A percentile compares a stretch with the other conserved stretches of the same genome.
These are phyloP conservation scores for Pichia terricola DNA, from an alignment of 1,139 yeast genomes.

Conservation along the genomic window DNA sequence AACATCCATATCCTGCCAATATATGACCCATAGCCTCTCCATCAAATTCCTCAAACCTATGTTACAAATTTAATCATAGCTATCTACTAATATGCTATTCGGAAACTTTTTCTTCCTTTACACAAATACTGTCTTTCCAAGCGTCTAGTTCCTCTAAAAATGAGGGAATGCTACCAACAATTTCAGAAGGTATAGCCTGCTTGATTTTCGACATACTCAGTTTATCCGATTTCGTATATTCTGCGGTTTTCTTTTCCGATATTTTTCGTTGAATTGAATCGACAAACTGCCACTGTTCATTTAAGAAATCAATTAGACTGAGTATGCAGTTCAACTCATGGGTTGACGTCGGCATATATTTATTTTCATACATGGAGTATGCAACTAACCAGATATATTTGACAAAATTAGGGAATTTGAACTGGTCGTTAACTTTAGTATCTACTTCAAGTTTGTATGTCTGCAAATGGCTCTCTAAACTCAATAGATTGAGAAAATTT, in stretches of 20 bases:
- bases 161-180: constrained; percentile 31
- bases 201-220: constrained; percentile 13
- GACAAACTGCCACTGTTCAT: constrained; percentile 16
- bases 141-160: constrained; percentile 29
- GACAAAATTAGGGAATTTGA: constrained; percentile 70
- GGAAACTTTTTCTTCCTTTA: too few species aligned
- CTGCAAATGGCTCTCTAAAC: constrained; percentile 51
- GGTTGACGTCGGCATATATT: too few species aligned
- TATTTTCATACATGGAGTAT: constrained; percentile 30
- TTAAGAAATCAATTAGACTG: constrained; percentile 16
- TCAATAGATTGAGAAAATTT: constrained; percentile 61
- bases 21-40: too few species aligned
- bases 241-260: background rate
- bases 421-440: constrained; percentile 68
- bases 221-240: constrained; percentile 9
- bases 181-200: constrained; percentile 16
- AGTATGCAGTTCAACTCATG: constrained; percentile 12
- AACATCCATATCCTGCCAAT: too few species aligned
- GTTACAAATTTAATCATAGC: too few species aligned
- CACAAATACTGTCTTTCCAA: constrained; percentile 10
- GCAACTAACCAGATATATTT: constrained; percentile 61
- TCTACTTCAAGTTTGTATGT: constrained; percentile 52
- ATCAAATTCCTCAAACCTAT: too few species aligned
- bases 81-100: too few species aligned
- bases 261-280: background rate